Base-by-base conservation (phyloP, 2,329 filamentous ascomycete genomes). In the Epichloe scottii region DNA sequence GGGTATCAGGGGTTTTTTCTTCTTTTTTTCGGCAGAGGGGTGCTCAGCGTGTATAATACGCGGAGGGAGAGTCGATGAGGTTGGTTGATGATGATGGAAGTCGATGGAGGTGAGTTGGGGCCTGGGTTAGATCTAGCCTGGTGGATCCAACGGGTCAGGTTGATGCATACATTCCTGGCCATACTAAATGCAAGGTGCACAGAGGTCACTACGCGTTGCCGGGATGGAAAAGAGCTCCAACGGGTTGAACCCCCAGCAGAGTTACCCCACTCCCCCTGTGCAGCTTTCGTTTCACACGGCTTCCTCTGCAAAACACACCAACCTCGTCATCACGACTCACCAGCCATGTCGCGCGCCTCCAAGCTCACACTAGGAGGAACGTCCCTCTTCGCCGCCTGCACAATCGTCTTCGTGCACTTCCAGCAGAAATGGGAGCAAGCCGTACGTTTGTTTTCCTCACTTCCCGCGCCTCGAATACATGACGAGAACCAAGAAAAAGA, bases 381-480 rank as follows among this genome's bases (percentile, higher is more conserved):
- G 0, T 85, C 87, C 35, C 70, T 88, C 56, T 83, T 87, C 59
- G 85, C 91, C 26, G 76, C 81, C 49, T 75, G 79, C 56, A 94
- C 90, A 46, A 81, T 98, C 55, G 72, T 82, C 58, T 82, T 94
- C 60, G 93, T 98, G 45, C 93, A 98, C 66, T 90, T 86, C 69
- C 81, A 89, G 59, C 93, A 98, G 67, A 81, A 84, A 62, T 76
- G 78, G 35, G 93, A 98, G 65, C 84, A 87, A 75, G 78, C 81
- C 57, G 91, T 95, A 74, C 54, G 82, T 71, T 17, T 33, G 19
- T 34, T 39, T 43, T 15, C 10, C 6, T 39, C 21, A 15, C 14
- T n/a, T 33, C 34, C 30, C 26, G 15, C 35, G 35, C 38, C 11
- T 7, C 39, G 2, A 26, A 7, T 19, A 4, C 8, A 8, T 26